Conservation (phyloP, 2,329 filamentous ascomycete species). For the Colletotrichum limetticola region DNA sequence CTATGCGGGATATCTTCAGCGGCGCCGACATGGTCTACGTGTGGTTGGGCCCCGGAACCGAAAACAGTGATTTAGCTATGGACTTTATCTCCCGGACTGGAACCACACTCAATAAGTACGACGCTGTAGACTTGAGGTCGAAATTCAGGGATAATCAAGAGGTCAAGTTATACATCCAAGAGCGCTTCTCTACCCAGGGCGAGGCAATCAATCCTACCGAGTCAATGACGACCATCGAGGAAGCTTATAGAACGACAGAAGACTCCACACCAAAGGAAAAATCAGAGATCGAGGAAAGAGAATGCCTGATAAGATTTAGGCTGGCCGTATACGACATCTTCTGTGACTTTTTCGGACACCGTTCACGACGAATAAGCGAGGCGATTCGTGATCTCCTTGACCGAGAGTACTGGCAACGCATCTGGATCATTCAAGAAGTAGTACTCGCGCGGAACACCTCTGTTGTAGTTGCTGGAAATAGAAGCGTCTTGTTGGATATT, state of each 20-base stretch:
- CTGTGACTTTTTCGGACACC: slow-evolving; percentile 19
- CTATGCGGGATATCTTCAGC: slow-evolving; percentile 36
- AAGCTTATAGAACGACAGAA: too few species aligned
- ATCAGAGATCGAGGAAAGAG: too few species aligned
- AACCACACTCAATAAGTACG: not conserved
- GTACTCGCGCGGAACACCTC: slow-evolving; percentile 36
- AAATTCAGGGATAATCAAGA: too few species aligned
- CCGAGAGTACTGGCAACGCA: slow-evolving; percentile 47
- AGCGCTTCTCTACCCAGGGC: too few species aligned
- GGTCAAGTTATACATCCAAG: too few species aligned
- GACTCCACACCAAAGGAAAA: too few species aligned
- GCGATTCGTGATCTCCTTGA: slow-evolving; percentile 37
- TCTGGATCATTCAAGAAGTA: slow-evolving; percentile 47
- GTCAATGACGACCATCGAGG: too few species aligned
- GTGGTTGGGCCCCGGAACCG: slow-evolving; percentile 36
- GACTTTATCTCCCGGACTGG: too few species aligned
- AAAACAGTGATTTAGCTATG: too few species aligned
- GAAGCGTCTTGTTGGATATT: slow-evolving; percentile 7
- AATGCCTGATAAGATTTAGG: too few species aligned
- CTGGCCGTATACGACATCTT: slow-evolving; percentile 20
- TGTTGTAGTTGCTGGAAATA: slow-evolving; percentile 39
- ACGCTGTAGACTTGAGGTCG: not conserved
- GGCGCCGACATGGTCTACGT: slow-evolving; percentile 33
- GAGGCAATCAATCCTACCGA: too few species aligned
- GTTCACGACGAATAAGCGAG: not conserved